Evolutionary conservation across 345 rosid species (phyloP).

Genomic region (Balakata baccata): DNA sequence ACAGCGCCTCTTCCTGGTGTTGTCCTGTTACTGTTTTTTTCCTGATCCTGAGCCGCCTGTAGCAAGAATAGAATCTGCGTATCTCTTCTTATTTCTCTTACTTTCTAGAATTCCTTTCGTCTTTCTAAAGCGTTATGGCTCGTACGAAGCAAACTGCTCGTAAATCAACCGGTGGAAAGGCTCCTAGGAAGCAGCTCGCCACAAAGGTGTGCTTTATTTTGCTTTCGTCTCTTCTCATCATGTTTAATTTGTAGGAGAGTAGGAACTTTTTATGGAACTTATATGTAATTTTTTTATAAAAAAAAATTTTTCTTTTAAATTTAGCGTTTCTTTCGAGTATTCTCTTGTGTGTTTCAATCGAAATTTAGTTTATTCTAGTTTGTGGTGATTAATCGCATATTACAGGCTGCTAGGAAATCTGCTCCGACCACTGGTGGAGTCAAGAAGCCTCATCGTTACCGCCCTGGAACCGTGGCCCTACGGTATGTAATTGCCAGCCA

Average conservation of each 20-base stretch:
- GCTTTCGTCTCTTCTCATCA: neutral
- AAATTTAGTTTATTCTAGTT: neutral
- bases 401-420: slow-evolving; percentile 86
- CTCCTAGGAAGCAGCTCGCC: slow-evolving; percentile 62
- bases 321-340: no score
- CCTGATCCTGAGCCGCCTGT: neutral
- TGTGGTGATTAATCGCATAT: neutral
- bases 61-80: neutral
- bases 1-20: neutral
- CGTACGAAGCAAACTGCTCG: slow-evolving; percentile 58
- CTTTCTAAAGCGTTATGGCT: slow-evolving; percentile 24
- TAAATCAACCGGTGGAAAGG: slow-evolving; percentile 58
- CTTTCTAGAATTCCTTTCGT: no score
- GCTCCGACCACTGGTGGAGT: slow-evolving; percentile 94
- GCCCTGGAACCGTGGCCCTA: slow-evolving; percentile 94
- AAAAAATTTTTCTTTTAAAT: no score
- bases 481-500: slow-evolving; percentile 38
- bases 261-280: no score
- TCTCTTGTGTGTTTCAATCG: no score
- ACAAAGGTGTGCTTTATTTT: slow-evolving; percentile 34
- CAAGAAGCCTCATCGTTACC: slow-evolving; percentile 79
- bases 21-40: neutral
- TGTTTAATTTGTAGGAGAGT: neutral
- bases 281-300: no score
- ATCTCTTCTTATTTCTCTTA: no score